A percentile compares a stretch with the other conserved stretches of the same genome.
phyloP scores from a whole-genome alignment of 257 asterid genomes.

The Ajuga chamaepitys region DNA sequence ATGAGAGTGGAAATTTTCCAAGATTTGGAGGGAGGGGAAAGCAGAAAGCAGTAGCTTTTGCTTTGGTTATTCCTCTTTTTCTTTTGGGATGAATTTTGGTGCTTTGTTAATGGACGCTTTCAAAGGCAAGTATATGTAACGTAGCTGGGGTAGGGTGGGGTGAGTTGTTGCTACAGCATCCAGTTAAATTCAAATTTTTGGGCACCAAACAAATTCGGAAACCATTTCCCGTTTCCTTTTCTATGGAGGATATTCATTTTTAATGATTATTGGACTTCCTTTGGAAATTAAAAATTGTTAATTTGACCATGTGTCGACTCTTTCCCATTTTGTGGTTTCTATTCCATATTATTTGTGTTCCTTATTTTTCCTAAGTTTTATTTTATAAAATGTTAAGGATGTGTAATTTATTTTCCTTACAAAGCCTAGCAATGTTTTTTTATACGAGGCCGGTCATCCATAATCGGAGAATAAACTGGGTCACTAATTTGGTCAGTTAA shows the following conservation, averaged over 20 bases:
- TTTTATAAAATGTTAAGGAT: no score
- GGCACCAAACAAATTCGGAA: slow-evolving; percentile 13
- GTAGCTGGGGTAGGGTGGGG: background rate
- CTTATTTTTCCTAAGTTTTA: no score
- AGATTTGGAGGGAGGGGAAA: slow-evolving; percentile 16
- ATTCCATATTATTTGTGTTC: no score
- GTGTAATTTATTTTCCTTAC: no score
- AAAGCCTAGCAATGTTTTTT: no score
- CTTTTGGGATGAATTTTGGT: slow-evolving; percentile 15
- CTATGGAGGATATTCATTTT: background rate
- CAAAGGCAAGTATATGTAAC: slow-evolving; percentile 4
- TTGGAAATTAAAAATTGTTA: no score
- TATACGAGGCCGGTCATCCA: no score
- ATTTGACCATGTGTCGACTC: background rate
- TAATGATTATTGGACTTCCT: background rate
- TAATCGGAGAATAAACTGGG: no score
- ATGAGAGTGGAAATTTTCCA: slow-evolving; percentile 15
- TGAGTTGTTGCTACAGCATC: slow-evolving; percentile 2
- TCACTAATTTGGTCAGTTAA: no score
- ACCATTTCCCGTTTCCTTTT: background rate
- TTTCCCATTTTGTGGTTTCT: background rate
- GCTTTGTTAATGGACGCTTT: slow-evolving; percentile 28
- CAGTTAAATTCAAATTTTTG: slow-evolving; percentile 19
- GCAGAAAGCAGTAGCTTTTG: slow-evolving; percentile 40
- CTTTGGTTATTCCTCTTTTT: slow-evolving; percentile 26